These are phyloP conservation scores for Pseudocercospora fijiensis DNA, from an alignment of 2,329 filamentous ascomycete genomes.

Conservation along the genomic window DNA sequence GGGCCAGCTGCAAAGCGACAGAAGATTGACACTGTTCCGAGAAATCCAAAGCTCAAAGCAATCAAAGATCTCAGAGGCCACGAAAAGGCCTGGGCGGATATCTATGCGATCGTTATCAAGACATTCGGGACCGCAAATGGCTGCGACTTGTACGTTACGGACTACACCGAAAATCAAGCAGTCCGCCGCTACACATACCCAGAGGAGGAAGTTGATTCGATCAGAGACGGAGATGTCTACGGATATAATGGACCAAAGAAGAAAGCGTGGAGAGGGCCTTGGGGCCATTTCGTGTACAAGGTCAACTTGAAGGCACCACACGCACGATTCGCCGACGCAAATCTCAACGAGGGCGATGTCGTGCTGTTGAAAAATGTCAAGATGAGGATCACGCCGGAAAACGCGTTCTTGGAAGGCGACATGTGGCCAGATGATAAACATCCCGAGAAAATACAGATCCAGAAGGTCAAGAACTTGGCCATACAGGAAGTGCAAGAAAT, in stretches of 20 bases:
- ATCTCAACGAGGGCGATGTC: conserved; percentile 61
- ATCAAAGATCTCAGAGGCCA: conserved; percentile 59
- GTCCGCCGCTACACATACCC: conserved; percentile 59
- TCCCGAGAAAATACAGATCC: conserved; percentile 59
- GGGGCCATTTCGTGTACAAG: conserved; percentile 68
- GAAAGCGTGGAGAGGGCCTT: conserved; percentile 69
- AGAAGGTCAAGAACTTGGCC: conserved; percentile 45
- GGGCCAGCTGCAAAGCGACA: conserved; percentile 17
- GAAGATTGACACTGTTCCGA: conserved; percentile 4
- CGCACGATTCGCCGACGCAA: conserved; percentile 55
- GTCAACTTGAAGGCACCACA: conserved; percentile 71
- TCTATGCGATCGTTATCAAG: conserved; percentile 70
- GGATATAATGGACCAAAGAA: conserved; percentile 34
- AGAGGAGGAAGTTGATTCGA: conserved; percentile 34
- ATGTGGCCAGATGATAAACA: conserved; percentile 61
- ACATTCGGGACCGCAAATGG: conserved; percentile 45
- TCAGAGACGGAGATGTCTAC: conserved; percentile 35
- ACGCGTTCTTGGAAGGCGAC: conserved; percentile 65
- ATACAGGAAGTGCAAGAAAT: conserved; percentile 55
- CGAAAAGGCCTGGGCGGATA: conserved; percentile 60
- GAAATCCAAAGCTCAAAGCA: conserved; percentile 56
- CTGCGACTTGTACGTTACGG: conserved; percentile 70
- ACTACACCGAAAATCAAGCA: conserved; percentile 71
- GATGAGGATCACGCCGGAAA: conserved; percentile 57
- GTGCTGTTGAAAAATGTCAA: conserved; percentile 71